Evolutionary conservation across 805 yeast genomes (phyloP).

Genomic region (Ascoidea tarda): DNA sequence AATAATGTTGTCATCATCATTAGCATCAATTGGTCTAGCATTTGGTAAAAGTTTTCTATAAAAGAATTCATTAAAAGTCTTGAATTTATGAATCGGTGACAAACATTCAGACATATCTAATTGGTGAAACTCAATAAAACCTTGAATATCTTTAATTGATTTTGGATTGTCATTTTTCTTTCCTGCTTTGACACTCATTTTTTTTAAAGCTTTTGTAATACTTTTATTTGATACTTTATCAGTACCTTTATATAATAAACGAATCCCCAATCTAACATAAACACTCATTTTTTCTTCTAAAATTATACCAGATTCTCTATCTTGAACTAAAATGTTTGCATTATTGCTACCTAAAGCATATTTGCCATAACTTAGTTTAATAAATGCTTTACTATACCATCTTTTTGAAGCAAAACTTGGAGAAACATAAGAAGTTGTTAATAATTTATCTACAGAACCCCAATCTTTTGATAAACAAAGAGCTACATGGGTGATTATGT

Average conservation of each 20-base stretch:
- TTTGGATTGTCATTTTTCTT: slow-evolving; percentile 59
- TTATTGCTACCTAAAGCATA: slow-evolving; percentile 78
- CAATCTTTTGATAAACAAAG: slow-evolving; percentile 72
- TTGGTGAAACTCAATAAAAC: slow-evolving; percentile 76
- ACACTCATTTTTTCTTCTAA: slow-evolving; percentile 87
- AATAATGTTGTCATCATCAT: slow-evolving; percentile 31
- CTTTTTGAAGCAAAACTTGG: slow-evolving; percentile 71
- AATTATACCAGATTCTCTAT: slow-evolving; percentile 77
- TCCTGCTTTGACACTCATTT: slow-evolving; percentile 72
- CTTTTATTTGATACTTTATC: slow-evolving; percentile 42
- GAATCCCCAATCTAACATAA: slow-evolving; percentile 76
- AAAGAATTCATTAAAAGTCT: slow-evolving; percentile 81
- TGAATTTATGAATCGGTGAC: slow-evolving; percentile 32
- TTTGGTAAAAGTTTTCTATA: slow-evolving; percentile 62
- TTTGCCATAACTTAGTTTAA: slow-evolving; percentile 80
- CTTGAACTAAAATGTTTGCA: slow-evolving; percentile 91
- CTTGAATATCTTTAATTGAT: slow-evolving; percentile 52
- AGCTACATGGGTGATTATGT: slow-evolving; percentile 77
- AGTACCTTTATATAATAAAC: slow-evolving; percentile 69
- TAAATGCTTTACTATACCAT: slow-evolving; percentile 77
- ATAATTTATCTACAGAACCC: slow-evolving; percentile 48
- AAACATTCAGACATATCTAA: slow-evolving; percentile 61
- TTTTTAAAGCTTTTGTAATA: slow-evolving; percentile 44
- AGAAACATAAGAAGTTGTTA: slow-evolving; percentile 61
- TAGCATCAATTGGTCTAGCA: slow-evolving; percentile 57